Percentiles rank a stretch among this genome's conserved stretches.
Evolutionary conservation across 2,329 filamentous ascomycete genomes (phyloP).

Genomic region (Paecilomyces sp.): DNA sequence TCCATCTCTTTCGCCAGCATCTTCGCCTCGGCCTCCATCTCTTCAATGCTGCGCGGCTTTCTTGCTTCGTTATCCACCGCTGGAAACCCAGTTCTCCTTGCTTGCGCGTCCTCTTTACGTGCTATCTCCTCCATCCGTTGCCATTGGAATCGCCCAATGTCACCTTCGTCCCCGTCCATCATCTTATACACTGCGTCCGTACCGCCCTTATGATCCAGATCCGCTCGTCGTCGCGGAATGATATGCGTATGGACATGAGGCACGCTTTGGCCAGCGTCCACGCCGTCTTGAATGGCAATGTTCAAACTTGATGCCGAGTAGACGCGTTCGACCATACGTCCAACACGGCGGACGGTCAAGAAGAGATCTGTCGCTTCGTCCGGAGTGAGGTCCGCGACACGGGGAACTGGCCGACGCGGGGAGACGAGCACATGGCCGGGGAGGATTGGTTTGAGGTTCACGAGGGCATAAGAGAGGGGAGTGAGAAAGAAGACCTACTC

Average conservation of each 20-base stretch:
- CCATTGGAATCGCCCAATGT: constrained; percentile 66
- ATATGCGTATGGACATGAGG: constrained; percentile 90
- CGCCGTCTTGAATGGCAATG: constrained; percentile 89
- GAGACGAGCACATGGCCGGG: constrained; percentile 91
- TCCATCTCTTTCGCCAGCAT: constrained; percentile 49
- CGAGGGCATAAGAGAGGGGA: constrained; percentile 72
- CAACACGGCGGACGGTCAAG: constrained; percentile 73
- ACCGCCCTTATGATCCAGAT: constrained; percentile 51
- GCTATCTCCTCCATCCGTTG: constrained; percentile 34
- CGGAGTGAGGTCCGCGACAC: constrained; percentile 65
- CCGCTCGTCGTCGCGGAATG: constrained; percentile 62
- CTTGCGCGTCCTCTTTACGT: constrained; percentile 11
- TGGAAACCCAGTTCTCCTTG: constrained; percentile 54
- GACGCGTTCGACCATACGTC: constrained; percentile 62
- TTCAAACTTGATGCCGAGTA: constrained; percentile 71
- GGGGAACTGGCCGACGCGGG: constrained; percentile 60
- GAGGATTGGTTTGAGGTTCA: constrained; percentile 91
- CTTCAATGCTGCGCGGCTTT: constrained; percentile 58
- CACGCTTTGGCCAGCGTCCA: constrained; percentile 86
- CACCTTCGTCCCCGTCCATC: constrained; percentile 78
- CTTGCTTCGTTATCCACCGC: constrained; percentile 65
- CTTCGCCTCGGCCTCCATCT: constrained; percentile 74
- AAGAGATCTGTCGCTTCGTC: constrained; percentile 81
- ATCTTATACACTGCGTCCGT: constrained; percentile 73
- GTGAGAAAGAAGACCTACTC: constrained; percentile 79